Base-by-base conservation (phyloP, 2,329 filamentous ascomycete species). In the Neoascochyta sp. region DNA sequence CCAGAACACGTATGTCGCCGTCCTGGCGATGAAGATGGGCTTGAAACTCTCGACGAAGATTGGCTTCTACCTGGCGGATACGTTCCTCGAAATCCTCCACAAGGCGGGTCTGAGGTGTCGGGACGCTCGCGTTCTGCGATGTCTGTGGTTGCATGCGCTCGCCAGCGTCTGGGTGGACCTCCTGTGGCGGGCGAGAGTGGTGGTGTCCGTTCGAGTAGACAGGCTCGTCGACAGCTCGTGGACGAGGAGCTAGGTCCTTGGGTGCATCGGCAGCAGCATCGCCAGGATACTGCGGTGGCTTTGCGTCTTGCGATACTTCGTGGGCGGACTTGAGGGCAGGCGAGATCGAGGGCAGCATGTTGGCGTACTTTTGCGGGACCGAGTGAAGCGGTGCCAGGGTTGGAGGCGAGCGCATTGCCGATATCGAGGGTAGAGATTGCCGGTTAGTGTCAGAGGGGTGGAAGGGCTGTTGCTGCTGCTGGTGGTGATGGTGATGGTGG, bases 81-180 rank as follows among this genome's bases (percentile, higher is more conserved):
- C 46, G 36, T 24, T 60, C 50, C 34, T 56, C 50, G 21, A 51
- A 47, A 8, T 45, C 50, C 11, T 44, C 41, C 28, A 60, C 48
- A 22, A 59, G 57, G 7, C 60, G 49, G 18, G 44, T 51, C 16
- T 62, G 59, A 16, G 52, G 49, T 18, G 50, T 50, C 13, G 64
- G 41, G 2, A 54, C 55, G 21, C 54, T 50, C 26, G 66, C 67
- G 45, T 70, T 69, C 41, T 66, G 64, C 8, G 67, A 64, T 16
- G 70, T 63, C 39, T 72, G 68, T n/a, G 65, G 65, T 43, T 72
- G 68, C 22, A 72, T 46, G 9, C 67, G 64, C 22, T 64, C 50
- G 40, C 70, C 58, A 26, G 65, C 65, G 36, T 67, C 64, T 11
- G 63, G 50, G 12, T 54, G 38, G 13, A 63, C 52, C 8, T 60